These are phyloP conservation scores for Lumnitzera racemosa DNA, from an alignment of 345 rosid genomes.

Conservation along the genomic window DNA sequence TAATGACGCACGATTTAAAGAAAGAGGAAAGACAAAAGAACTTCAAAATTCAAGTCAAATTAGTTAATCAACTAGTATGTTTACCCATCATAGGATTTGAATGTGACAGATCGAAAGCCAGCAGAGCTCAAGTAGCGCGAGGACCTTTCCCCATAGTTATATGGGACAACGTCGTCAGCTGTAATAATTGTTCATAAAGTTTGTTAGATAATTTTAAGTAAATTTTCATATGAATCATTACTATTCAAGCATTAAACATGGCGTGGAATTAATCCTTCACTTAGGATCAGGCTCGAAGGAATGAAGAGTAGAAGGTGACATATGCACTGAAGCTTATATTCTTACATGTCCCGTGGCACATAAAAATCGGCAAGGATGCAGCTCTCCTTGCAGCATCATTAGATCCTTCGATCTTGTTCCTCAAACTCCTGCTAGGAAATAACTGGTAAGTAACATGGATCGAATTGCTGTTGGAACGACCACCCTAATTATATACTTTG, in stretches of 20 bases:
- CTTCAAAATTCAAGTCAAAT: not conserved
- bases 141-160: constrained; percentile 14
- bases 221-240: too few relatives aligned
- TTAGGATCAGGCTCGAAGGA: not conserved
- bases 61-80: not conserved
- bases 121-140: constrained; percentile 12
- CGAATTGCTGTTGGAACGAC: not conserved
- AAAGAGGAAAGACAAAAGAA: too few relatives aligned
- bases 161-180: constrained; percentile 22
- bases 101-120: constrained; percentile 13
- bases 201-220: not conserved
- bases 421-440: constrained; percentile 24
- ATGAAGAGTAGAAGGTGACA: not conserved
- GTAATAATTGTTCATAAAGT: constrained; percentile 1
- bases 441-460: not conserved
- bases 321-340: not conserved
- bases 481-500: too few relatives aligned
- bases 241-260: too few relatives aligned
- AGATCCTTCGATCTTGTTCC: constrained; percentile 30
- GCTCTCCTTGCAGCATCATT: constrained; percentile 39
- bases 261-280: too few relatives aligned
- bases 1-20: not conserved
- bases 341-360: constrained; percentile 37
- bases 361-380: constrained; percentile 35
- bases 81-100: constrained; percentile 19